phyloP scores from a whole-genome alignment of 495 filamentous ascomycete species.

The Margaritispora aquatica region DNA sequence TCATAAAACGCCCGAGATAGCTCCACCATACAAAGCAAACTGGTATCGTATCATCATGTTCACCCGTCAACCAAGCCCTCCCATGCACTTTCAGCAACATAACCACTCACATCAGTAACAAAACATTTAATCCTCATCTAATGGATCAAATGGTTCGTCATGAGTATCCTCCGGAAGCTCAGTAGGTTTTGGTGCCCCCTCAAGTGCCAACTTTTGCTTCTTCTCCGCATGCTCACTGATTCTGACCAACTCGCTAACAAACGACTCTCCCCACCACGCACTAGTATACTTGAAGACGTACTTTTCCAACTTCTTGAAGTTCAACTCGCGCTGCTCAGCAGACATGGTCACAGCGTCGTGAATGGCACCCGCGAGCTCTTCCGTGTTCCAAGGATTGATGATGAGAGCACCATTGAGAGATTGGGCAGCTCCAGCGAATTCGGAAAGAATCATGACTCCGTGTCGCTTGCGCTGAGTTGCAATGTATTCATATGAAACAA shows the following conservation, averaged over 20 bases:
- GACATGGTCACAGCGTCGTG: conserved; percentile 79
- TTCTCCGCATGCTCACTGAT: conserved; percentile 51
- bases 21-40: not conserved
- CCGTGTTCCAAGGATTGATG: conserved; percentile 89
- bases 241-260: conserved; percentile 76
- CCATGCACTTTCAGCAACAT: not conserved
- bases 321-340: conserved; percentile 73
- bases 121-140: not conserved
- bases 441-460: conserved; percentile 86
- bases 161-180: not conserved
- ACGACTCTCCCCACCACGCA: conserved; percentile 96
- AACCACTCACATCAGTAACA: not conserved
- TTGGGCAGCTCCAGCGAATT: conserved; percentile 86
- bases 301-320: conserved; percentile 71
- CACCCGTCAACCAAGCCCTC: not conserved
- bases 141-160: not conserved
- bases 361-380: conserved; percentile 80
- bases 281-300: conserved; percentile 92
- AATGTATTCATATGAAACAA: conserved; percentile 94
- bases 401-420: conserved; percentile 80
- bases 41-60: conserved; percentile 1
- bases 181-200: not conserved
- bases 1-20: not conserved
- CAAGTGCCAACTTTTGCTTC: conserved; percentile 26
- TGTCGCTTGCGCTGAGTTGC: conserved; percentile 78